Percentiles rank a stretch among this genome's conserved stretches.
Conservation (phyloP, 179 eudicot genomes). For the Camellia oleifera region DNA sequence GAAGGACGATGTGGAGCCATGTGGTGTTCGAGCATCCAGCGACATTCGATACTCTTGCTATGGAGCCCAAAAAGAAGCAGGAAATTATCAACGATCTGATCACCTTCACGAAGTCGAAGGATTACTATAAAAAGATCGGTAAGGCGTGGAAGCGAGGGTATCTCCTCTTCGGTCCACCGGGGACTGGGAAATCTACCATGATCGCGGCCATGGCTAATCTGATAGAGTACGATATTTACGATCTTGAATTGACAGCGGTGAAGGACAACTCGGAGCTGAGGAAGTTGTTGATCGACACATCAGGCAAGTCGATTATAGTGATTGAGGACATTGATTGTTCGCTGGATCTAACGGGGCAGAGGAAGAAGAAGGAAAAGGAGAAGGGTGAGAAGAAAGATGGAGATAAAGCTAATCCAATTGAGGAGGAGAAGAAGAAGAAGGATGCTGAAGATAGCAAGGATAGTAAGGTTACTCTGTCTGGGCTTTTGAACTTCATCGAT, state of each 20-base stretch:
- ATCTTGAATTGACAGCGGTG: constrained; percentile 32
- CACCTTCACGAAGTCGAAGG: constrained; percentile 28
- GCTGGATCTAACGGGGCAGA: constrained; percentile 17
- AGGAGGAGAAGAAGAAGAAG: constrained; percentile 11
- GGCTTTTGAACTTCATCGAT: constrained; percentile 44
- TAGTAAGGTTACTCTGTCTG: constrained; percentile 46
- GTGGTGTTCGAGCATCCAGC: constrained; percentile 36
- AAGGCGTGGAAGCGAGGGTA: constrained; percentile 34
- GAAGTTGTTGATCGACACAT: constrained; percentile 26
- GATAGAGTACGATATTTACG: constrained; percentile 33
- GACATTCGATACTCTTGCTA: constrained; percentile 28
- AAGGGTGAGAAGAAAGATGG: background rate
- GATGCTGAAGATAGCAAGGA: constrained; percentile 15
- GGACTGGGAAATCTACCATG: constrained; percentile 33
- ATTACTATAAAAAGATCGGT: constrained; percentile 28
- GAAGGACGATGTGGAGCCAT: constrained; percentile 25
- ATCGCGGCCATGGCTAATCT: constrained; percentile 49
- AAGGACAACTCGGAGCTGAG: constrained; percentile 25
- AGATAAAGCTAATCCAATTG: background rate
- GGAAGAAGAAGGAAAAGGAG: constrained; percentile 12
- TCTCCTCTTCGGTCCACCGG: constrained; percentile 22
- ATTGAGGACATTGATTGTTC: constrained; percentile 44
- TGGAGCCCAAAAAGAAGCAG: constrained; percentile 32
- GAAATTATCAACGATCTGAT: constrained; percentile 32
- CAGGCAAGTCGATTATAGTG: constrained; percentile 26